Evolutionary conservation across 192 early-diverging fungal genomes (phyloP).

Genomic region (Backusella sp.): DNA sequence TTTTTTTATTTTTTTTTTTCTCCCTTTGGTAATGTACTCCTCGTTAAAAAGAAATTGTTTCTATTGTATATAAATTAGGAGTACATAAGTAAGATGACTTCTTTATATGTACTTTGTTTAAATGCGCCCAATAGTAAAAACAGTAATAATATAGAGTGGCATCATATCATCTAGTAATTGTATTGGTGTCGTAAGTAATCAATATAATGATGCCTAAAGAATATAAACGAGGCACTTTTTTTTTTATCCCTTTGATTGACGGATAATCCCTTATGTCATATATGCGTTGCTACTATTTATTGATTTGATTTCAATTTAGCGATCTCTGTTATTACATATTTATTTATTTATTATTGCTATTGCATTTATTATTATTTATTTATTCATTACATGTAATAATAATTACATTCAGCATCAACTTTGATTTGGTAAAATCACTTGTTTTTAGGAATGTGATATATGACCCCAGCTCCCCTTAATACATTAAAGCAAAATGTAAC

Average conservation of each 20-base stretch:
- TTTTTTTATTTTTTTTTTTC: neutral
- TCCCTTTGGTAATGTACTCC: slow-evolving; percentile 19
- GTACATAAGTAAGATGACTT: slow-evolving; percentile 1
- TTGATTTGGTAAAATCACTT: neutral
- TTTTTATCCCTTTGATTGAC: neutral
- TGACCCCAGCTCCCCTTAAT: neutral
- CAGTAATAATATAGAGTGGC: neutral
- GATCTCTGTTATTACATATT: neutral
- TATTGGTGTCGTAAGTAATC: neutral
- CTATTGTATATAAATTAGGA: slow-evolving; percentile 1
- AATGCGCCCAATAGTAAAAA: neutral
- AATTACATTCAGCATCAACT: neutral
- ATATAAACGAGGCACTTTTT: neutral
- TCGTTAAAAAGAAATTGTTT: neutral
- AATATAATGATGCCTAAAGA: neutral
- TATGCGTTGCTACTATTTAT: neutral
- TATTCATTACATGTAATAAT: neutral
- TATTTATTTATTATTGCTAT: neutral
- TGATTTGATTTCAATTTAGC: slow-evolving; percentile 5
- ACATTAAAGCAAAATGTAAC: slow-evolving; percentile 15
- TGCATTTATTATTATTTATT: neutral
- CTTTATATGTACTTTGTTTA: neutral
- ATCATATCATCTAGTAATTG: neutral
- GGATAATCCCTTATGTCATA: neutral
- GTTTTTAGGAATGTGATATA: slow-evolving; percentile 11